A percentile compares a stretch with the other conserved stretches of the same genome.
Conservation (phyloP, 148 eudicot genomes). For the Persicaria tinctoria region DNA sequence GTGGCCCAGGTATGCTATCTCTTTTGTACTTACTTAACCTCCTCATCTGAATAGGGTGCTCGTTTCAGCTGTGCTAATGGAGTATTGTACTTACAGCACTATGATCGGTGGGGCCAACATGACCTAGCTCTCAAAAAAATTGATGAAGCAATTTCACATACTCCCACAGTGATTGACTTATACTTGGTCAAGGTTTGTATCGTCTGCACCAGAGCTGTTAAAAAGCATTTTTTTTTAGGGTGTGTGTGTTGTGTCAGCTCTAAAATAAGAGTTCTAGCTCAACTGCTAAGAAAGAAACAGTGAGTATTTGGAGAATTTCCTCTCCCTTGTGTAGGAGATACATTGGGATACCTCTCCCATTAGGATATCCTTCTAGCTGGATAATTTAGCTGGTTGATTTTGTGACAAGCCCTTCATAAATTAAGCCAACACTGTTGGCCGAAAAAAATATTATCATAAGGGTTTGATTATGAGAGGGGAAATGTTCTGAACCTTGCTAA, state of each 20-base stretch:
- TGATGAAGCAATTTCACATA: conserved; percentile 85
- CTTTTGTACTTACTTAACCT: not conserved
- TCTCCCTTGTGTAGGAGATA: not conserved
- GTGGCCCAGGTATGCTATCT: conserved; percentile 69
- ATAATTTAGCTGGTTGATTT: no score
- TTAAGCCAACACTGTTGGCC: no score
- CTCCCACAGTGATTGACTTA: conserved; percentile 93
- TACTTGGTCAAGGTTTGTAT: conserved; percentile 83
- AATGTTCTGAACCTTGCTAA: not conserved
- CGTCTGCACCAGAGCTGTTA: not conserved
- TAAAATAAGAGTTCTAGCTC: not conserved
- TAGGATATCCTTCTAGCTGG: no score
- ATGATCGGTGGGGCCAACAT: conserved; percentile 73
- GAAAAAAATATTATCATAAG: not conserved
- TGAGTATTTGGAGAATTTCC: not conserved
- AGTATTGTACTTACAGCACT: conserved; percentile 49
- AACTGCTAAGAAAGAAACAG: not conserved
- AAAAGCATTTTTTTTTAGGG: not conserved
- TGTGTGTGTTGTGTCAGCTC: not conserved
- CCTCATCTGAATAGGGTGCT: not conserved
- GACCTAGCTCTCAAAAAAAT: conserved; percentile 70
- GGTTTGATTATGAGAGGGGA: not conserved
- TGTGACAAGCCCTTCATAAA: no score
- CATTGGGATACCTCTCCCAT: no score
- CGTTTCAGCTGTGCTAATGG: not conserved